A percentile compares a stretch with the other conserved stretches of the same genome.
Conservation (phyloP, 2,329 filamentous ascomycete species). For the Monosporascus sp. region DNA sequence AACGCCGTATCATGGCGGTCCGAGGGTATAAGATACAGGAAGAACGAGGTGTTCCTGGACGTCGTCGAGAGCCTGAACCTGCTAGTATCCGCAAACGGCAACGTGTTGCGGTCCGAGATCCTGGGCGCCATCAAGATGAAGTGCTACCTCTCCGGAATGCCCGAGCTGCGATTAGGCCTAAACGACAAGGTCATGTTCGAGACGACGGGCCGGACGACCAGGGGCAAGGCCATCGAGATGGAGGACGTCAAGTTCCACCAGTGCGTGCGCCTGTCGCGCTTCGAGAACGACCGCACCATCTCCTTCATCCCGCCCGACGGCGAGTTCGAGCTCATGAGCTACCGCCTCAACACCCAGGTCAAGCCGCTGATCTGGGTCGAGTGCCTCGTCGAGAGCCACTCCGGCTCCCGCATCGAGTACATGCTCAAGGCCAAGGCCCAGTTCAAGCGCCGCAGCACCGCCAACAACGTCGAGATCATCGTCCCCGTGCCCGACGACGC, state of each 20-base stretch:
- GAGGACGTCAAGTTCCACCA: constrained; percentile 99
- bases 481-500: constrained; percentile 97
- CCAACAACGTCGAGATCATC: constrained; percentile 97
- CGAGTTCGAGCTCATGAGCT: constrained; percentile 99
- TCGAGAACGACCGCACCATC: constrained; percentile 98
- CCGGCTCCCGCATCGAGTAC: constrained; percentile 92
- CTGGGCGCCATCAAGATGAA: constrained; percentile 99
- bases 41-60: constrained; percentile 98
- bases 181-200: constrained; percentile 99
- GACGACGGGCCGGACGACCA: constrained; percentile 85
- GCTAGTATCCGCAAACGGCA: constrained; percentile 88
- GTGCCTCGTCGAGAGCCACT: constrained; percentile 94
- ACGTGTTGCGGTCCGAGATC: constrained; percentile 93
- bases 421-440: constrained; percentile 98
- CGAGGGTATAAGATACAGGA: constrained; percentile 95
- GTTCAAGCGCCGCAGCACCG: constrained; percentile 95
- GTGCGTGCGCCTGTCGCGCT: constrained; percentile 89
- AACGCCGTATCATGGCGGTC: constrained; percentile 98
- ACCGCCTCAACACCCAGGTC: constrained; percentile 96
- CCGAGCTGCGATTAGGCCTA: constrained; percentile 84
- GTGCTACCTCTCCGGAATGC: constrained; percentile 98
- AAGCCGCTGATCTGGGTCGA: constrained; percentile 99
- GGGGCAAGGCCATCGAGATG: constrained; percentile 98
- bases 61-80: constrained; percentile 96
- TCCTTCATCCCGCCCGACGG: constrained; percentile 98